Base-by-base conservation (phyloP, 805 yeast genomes). In the Candida pseudofarinosa region DNA sequence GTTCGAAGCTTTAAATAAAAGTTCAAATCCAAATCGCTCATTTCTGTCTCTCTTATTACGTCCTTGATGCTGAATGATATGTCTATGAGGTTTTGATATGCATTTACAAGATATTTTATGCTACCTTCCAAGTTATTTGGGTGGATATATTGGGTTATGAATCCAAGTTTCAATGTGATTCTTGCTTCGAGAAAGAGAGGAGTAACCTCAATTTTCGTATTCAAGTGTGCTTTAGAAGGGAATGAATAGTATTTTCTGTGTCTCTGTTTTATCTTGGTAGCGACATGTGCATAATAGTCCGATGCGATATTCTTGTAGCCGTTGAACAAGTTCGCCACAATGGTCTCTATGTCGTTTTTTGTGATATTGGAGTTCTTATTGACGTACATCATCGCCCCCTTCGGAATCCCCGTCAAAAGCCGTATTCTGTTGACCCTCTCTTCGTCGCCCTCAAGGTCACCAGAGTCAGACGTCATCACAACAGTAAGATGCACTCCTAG, bases 181-280 rank as follows among this genome's bases (percentile, higher is more conserved):
- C 76, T 47, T 1, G 69, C 59, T 38, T 67, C 74, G 10, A 70
- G 52, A 36, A 65, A 63, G 41, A 53, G 55, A 2, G 76, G 76
- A 1, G 67, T 52, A 12, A 70, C 44, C 34, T 55, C 59, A 7
- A 70, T 48, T 3, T 48, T 43, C 0, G 71, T 64, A 30, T 58
- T 60, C 5, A 58, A 42, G 16, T 32, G 19, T n/a, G 48, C 36
- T 4, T 57, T 45, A 4, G 60, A 46, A 1, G 73, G 73, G 26
- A 57, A 50, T 1, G 66, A 46, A 45, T 70, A 70, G 50, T 67
- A 70, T 46, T 70, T 70, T 23, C 54, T 59, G 41, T 52, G 42
- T 6, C 76, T 46, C 40, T 63, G 69, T 39, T 59, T 62, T 23
- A 70, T 60, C 28, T 53, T 58, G 41, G 45, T 35, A 40, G 67